phyloP scores from a whole-genome alignment of 352 stramenopile genomes.

The Globisporangium takayamanum region DNA sequence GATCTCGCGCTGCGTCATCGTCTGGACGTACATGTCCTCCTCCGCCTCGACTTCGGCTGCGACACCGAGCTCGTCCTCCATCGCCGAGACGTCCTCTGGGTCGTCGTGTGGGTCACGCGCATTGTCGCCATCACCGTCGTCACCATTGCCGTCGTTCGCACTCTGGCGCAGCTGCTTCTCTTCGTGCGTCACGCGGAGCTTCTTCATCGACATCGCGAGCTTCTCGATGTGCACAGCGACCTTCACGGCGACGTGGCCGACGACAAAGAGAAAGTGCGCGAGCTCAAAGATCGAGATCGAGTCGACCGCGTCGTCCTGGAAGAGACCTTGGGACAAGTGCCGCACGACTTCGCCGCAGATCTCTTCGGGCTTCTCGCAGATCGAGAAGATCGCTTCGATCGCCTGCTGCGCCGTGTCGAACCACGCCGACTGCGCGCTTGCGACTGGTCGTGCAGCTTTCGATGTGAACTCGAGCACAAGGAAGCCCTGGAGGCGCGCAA shows the following conservation, averaged over 20 bases:
- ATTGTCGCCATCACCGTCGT: background rate
- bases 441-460: slow-evolving; percentile 41
- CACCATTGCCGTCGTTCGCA: slow-evolving; percentile 14
- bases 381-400: slow-evolving; percentile 90
- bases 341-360: slow-evolving; percentile 69
- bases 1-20: slow-evolving; percentile 90
- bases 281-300: slow-evolving; percentile 72
- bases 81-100: slow-evolving; percentile 69
- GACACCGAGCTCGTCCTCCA: slow-evolving; percentile 92
- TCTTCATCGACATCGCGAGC: slow-evolving; percentile 79
- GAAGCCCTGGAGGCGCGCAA: slow-evolving; percentile 82
- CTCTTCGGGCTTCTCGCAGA: slow-evolving; percentile 87
- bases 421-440: slow-evolving; percentile 68
- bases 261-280: slow-evolving; percentile 93
- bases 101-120: slow-evolving; percentile 6
- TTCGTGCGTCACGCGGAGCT: slow-evolving; percentile 81
- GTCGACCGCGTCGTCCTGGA: slow-evolving; percentile 47
- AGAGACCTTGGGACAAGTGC: slow-evolving; percentile 51
- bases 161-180: slow-evolving; percentile 35
- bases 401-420: slow-evolving; percentile 90
- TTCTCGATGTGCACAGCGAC: slow-evolving; percentile 93
- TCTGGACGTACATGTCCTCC: slow-evolving; percentile 90
- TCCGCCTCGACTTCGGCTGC: slow-evolving; percentile 85
- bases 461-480: slow-evolving; percentile 82
- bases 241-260: slow-evolving; percentile 93